Percentiles rank a stretch among this genome's conserved stretches.
These are phyloP conservation scores for Nicotiana otophora DNA, from an alignment of 257 asterid genomes.

Conservation along the genomic window DNA sequence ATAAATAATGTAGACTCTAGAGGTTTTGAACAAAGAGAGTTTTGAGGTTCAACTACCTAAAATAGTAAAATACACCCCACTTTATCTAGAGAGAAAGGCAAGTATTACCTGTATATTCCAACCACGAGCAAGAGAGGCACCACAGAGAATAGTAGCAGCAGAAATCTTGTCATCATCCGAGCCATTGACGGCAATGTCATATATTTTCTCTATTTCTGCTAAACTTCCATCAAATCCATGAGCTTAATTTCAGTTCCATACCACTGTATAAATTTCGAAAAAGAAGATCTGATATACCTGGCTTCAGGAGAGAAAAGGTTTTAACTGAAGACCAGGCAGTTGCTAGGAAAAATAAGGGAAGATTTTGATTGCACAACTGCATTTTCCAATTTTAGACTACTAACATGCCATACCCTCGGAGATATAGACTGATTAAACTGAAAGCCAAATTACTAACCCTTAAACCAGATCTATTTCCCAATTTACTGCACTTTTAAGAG, in stretches of 20 bases:
- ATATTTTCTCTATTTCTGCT: conserved; percentile 94
- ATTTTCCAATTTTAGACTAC: not conserved
- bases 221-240: conserved; percentile 77
- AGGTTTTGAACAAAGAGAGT: not conserved
- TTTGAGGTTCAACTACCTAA: not conserved
- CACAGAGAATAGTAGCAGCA: conserved; percentile 88
- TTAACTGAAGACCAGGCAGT: conserved; percentile 24
- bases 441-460: not conserved
- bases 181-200: conserved; percentile 81
- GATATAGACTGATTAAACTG: not conserved
- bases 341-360: not conserved
- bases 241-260: conserved; percentile 60
- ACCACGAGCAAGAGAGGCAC: conserved; percentile 93
- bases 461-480: not conserved
- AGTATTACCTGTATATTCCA: conserved; percentile 90
- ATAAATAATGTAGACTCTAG: not conserved
- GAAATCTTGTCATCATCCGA: conserved; percentile 90
- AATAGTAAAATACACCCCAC: not conserved
- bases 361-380: conserved; percentile 10
- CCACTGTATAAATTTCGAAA: conserved; percentile 20
- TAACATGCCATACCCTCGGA: not conserved
- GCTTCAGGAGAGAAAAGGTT: conserved; percentile 25
- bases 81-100: not conserved
- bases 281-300: conserved; percentile 19
- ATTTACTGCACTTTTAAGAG: not conserved